Evolutionary conservation across 768 basidiomycete genomes (phyloP).

Genomic region (Galerina marginata): DNA sequence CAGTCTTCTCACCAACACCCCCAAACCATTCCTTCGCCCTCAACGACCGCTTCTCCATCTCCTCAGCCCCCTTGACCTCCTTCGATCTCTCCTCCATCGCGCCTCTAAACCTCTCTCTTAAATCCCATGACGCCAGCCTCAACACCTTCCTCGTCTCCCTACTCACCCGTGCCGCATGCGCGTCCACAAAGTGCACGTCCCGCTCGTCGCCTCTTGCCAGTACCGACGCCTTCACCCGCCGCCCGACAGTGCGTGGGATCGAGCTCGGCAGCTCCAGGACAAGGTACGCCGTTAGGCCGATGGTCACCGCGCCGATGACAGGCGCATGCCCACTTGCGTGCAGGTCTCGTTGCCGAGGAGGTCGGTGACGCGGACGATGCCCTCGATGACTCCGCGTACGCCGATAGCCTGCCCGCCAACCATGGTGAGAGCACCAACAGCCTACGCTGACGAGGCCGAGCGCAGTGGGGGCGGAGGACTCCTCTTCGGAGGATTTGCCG

Average conservation of each 20-base stretch:
- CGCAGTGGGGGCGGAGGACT: slow-evolving; percentile 56
- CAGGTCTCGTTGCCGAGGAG: slow-evolving; percentile 78
- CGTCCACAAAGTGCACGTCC: slow-evolving; percentile 66
- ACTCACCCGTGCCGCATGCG: slow-evolving; percentile 71
- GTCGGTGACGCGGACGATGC: slow-evolving; percentile 75
- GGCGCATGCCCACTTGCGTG: slow-evolving; percentile 90
- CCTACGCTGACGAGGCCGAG: slow-evolving; percentile 78
- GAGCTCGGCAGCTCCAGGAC: slow-evolving; percentile 86
- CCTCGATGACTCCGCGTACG: slow-evolving; percentile 77
- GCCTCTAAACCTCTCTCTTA: slow-evolving; percentile 77
- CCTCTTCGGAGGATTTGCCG: slow-evolving; percentile 38
- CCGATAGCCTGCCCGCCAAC: slow-evolving; percentile 85
- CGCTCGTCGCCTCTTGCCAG: slow-evolving; percentile 51
- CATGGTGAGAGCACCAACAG: slow-evolving; percentile 87
- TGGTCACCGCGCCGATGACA: slow-evolving; percentile 73
- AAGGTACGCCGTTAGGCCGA: slow-evolving; percentile 81
- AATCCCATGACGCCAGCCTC: slow-evolving; percentile 88
- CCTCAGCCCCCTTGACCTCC: slow-evolving; percentile 81
- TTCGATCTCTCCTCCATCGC: slow-evolving; percentile 81
- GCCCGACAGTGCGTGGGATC: slow-evolving; percentile 89
- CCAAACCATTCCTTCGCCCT: slow-evolving; percentile 79
- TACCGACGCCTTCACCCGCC: slow-evolving; percentile 76
- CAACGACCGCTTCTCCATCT: slow-evolving; percentile 68
- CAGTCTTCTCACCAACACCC: slow-evolving; percentile 52
- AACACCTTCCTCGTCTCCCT: slow-evolving; percentile 94